Evolutionary conservation across 139 green algal genomes (phyloP), one percentile per base, ranked within the genome.

Genomic region (Haematococcus sp.): DNA sequence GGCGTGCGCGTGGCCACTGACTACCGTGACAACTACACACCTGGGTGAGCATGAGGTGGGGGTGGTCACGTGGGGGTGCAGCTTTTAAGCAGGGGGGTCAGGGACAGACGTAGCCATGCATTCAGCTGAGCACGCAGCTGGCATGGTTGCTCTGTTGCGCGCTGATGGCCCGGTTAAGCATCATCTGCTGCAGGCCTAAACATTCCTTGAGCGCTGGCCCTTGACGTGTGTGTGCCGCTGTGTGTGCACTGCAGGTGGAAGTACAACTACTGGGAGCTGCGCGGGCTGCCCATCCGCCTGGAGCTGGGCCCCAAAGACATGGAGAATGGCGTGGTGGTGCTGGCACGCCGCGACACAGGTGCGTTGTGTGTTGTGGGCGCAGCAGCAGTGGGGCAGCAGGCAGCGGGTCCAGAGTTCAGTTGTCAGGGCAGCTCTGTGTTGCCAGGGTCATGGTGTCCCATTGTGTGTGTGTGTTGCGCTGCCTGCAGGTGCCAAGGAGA

Each of bases 251-350:
- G 16, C 59, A 67, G 59, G 34, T 80, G 94, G 94, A 99, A 99
- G 89, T 99, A 99, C 89, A 98, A 97, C 85, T 89, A 96, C 87
- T 99, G 95, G 95, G 96, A 99, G 86, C 79, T 98, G 46, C 94
- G 94, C 83, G 96, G 96, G 32, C 87, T 99, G 51, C 96, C 96
- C 25, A 56, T 99, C 7, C 89, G 96, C 27, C 44, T 95, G 44
- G 96, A 99, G 87, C 80, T 99, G 40, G 96, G 96, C 0, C 92
- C 91, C n/a, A 90, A 89, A 70, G 96, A 99, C 83, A 92, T 99
- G 83, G 87, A 96, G 32, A 91, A 88, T 70, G 55, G 84, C 54
- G 75, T 70, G 20, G 88, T 93, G 64, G 85, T 98, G 77, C 25
- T 95, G 43, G 95, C 89, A 23, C 87, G 96, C 22, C 78, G 96